These are phyloP conservation scores for Heritiera littoralis DNA, from an alignment of 345 rosid genomes.

Conservation along the genomic window DNA sequence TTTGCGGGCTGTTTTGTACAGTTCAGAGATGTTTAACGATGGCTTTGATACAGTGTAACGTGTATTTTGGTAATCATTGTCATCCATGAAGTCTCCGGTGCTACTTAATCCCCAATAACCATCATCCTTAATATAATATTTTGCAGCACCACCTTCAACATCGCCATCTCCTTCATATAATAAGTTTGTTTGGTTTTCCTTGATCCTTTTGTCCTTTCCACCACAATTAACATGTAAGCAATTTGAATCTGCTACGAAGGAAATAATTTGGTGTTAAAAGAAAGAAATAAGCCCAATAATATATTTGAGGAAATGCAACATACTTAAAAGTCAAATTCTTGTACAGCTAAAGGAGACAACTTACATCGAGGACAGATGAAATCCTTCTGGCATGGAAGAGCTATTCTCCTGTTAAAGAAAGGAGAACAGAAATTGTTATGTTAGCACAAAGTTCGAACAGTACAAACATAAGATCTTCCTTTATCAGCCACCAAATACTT, in stretches of 20 bases:
- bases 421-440: neutral
- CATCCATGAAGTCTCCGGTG: slow-evolving; percentile 75
- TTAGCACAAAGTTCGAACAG: neutral
- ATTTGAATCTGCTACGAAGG: slow-evolving; percentile 41
- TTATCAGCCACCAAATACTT: neutral
- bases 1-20: slow-evolving; percentile 50
- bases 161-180: slow-evolving; percentile 57
- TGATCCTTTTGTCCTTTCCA: slow-evolving; percentile 43
- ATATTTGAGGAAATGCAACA: neutral
- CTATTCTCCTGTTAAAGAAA: slow-evolving; percentile 38
- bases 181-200: slow-evolving; percentile 35
- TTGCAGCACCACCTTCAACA: slow-evolving; percentile 54
- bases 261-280: slow-evolving; percentile 2
- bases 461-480: neutral
- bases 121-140: slow-evolving; percentile 34
- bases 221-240: slow-evolving; percentile 66
- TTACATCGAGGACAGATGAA: slow-evolving; percentile 59
- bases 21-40: slow-evolving; percentile 41
- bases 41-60: slow-evolving; percentile 33
- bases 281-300: neutral
- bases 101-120: slow-evolving; percentile 68
- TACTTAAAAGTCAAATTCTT: slow-evolving; percentile 3
- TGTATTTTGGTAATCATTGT: slow-evolving; percentile 44
- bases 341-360: slow-evolving; percentile 24
- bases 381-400: slow-evolving; percentile 56